Conservation (phyloP, 2,329 filamentous ascomycete genomes). For the Hymenotorrendiella dingleyae region DNA sequence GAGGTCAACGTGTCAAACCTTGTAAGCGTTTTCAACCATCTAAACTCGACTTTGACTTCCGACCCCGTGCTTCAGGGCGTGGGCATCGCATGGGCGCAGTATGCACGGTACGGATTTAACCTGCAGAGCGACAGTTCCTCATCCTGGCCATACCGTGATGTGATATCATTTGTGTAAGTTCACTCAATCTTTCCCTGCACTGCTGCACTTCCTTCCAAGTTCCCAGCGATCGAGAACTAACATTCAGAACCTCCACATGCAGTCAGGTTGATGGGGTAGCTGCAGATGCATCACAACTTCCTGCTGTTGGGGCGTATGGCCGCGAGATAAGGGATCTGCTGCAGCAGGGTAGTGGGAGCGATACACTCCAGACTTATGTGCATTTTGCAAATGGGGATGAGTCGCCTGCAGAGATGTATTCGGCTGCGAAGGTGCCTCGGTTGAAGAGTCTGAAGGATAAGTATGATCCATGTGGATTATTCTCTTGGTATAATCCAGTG, state of each 20-base stretch:
- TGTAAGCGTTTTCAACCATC: neutral
- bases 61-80: neutral
- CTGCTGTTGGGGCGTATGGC: neutral
- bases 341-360: neutral
- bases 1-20: neutral
- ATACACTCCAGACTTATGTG: neutral
- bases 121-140: neutral
- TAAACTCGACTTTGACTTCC: neutral
- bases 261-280: neutral
- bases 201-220: neutral
- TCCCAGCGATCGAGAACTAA: neutral
- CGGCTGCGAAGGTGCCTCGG: neutral
- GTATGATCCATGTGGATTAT: neutral
- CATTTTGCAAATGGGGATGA: slow-evolving; percentile 5
- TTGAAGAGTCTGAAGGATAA: neutral
- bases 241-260: neutral
- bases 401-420: neutral
- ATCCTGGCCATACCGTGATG: neutral
- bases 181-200: neutral
- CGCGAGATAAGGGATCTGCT: neutral
- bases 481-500: slow-evolving; percentile 1
- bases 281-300: neutral
- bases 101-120: slow-evolving; percentile 1
- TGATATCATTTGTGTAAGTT: neutral
- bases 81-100: neutral